Percentiles rank a stretch among this genome's conserved stretches.
Conservation (phyloP, 176 grass and related monocot genomes). For the Poa pratensis region DNA sequence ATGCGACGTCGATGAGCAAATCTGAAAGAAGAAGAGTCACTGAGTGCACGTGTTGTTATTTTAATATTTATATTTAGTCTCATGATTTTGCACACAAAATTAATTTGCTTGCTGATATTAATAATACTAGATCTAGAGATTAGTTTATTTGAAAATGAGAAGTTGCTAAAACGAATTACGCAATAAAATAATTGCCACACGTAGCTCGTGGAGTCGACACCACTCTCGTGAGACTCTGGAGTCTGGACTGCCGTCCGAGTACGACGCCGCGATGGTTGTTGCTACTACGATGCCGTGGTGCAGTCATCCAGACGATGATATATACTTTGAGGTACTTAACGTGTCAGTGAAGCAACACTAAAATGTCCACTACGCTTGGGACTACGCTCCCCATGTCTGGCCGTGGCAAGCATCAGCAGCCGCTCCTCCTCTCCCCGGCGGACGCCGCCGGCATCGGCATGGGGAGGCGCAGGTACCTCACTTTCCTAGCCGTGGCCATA, state of each 20-base stretch:
- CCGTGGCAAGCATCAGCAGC: slow-evolving; percentile 40
- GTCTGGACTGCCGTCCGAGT: not conserved
- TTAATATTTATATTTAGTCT: too few species aligned
- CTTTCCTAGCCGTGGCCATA: slow-evolving; percentile 4
- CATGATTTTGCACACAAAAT: too few species aligned
- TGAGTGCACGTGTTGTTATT: too few species aligned
- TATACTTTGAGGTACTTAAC: not conserved
- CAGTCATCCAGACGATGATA: not conserved
- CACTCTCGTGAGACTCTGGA: not conserved
- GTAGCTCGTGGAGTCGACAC: not conserved
- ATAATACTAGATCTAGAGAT: not conserved
- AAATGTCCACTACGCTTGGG: not conserved
- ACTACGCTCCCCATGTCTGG: slow-evolving; percentile 12
- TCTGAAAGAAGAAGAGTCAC: too few species aligned
- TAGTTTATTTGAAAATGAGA: not conserved
- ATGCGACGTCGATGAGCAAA: too few species aligned
- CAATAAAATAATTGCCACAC: not conserved
- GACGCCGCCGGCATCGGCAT: not conserved
- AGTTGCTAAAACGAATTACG: too few species aligned
- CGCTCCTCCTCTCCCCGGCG: slow-evolving; percentile 33
- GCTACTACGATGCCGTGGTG: not conserved
- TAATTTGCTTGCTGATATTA: too few species aligned
- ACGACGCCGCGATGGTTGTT: not conserved
- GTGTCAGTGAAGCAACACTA: not conserved
- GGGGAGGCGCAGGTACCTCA: slow-evolving; percentile 32